Evolutionary conservation across 805 yeast genomes (phyloP).

Genomic region (Saccharomyces eubayanus): DNA sequence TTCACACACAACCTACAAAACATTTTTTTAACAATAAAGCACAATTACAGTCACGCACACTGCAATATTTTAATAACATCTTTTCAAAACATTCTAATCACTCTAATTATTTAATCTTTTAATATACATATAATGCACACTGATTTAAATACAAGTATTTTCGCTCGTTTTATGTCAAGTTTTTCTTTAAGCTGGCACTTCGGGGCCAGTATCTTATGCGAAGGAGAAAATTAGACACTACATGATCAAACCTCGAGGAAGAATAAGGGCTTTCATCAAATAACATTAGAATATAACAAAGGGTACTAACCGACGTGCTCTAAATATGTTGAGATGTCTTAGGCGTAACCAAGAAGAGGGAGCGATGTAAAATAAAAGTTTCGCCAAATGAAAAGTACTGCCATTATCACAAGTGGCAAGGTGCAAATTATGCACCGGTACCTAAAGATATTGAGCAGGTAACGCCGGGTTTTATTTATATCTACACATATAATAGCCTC

Average conservation of each 20-base stretch:
- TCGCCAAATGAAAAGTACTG: constrained; percentile 10
- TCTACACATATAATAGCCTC: constrained; percentile 21
- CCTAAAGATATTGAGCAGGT: background rate
- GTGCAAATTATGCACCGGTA: background rate
- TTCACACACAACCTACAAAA: background rate
- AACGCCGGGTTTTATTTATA: constrained; percentile 21
- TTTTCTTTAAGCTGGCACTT: background rate
- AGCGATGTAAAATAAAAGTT: constrained; percentile 14
- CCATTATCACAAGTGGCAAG: constrained; percentile 16
- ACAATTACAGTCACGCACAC: background rate
- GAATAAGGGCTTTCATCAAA: background rate
- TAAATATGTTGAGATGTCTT: constrained; percentile 10
- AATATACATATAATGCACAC: background rate
- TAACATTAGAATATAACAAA: background rate
- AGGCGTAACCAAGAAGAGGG: constrained; percentile 21
- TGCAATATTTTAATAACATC: background rate
- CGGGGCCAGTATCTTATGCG: too few relatives aligned
- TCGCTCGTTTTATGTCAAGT: background rate
- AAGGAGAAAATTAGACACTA: background rate
- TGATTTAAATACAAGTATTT: background rate
- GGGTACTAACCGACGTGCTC: background rate
- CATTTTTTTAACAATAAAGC: background rate
- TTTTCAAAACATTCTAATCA: background rate
- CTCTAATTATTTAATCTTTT: background rate
- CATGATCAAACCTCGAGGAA: background rate